phyloP scores from a whole-genome alignment of 1,284 basidiomycete species.

The Phylloboletellus chloephorus region DNA sequence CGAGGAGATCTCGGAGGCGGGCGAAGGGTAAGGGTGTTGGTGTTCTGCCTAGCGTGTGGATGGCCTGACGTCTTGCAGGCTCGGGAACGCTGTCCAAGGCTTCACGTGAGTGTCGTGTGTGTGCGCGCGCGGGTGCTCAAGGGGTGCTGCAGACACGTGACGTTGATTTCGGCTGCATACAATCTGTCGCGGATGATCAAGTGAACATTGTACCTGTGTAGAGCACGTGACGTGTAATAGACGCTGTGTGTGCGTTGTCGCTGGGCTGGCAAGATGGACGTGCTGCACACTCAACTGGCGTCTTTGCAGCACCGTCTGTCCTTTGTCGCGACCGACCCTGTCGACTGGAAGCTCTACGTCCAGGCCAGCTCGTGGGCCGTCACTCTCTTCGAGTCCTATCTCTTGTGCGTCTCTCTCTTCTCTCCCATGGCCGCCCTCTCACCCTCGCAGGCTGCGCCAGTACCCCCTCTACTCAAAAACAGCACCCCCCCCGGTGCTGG shows the following conservation, averaged over 20 bases:
- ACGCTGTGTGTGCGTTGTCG: too few species aligned
- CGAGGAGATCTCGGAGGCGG: constrained; percentile 77
- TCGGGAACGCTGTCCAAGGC: constrained; percentile 82
- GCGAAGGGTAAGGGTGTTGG: constrained; percentile 55
- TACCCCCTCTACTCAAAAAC: constrained; percentile 77
- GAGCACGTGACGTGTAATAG: too few species aligned
- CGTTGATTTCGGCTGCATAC: constrained; percentile 76
- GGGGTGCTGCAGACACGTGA: constrained; percentile 57
- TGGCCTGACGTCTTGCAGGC: constrained; percentile 33
- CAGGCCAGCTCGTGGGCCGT: constrained; percentile 74
- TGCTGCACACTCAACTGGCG: constrained; percentile 51
- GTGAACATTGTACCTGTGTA: constrained; percentile 7
- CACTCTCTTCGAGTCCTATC: constrained; percentile 79
- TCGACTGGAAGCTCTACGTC: constrained; percentile 70
- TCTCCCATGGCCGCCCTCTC: not conserved
- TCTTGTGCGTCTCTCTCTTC: constrained; percentile 50
- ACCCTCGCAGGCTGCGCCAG: constrained; percentile 61
- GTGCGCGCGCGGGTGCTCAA: not conserved
- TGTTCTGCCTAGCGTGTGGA: not conserved
- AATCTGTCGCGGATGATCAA: constrained; percentile 59
- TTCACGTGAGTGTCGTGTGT: constrained; percentile 59
- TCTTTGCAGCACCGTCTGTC: constrained; percentile 51
- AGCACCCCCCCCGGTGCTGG: constrained; percentile 73
- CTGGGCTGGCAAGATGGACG: constrained; percentile 43
- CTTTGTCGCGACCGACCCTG: constrained; percentile 52